Conservation (phyloP, 768 basidiomycete genomes). For the Cystobasidium tubakii region DNA sequence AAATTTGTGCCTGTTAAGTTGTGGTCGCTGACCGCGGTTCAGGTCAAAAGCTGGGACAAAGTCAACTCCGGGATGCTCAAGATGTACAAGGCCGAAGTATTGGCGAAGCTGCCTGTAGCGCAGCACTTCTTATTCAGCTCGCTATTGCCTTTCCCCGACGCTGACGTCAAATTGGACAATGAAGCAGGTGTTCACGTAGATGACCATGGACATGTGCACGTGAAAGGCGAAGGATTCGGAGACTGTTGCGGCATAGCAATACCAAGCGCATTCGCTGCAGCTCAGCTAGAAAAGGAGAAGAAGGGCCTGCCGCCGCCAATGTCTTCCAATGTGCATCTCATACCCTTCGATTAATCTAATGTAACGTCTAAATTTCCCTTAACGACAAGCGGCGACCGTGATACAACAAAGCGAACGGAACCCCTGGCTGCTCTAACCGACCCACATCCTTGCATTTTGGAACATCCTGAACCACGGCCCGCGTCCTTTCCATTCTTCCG, state of each 20-base stretch:
- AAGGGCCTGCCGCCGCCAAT: slow-evolving; percentile 48
- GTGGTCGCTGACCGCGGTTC: background rate
- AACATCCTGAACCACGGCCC: slow-evolving; percentile 96
- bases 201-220: slow-evolving; percentile 45
- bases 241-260: slow-evolving; percentile 88
- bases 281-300: slow-evolving; percentile 55
- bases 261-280: slow-evolving; percentile 74
- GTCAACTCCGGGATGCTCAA: slow-evolving; percentile 94
- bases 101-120: slow-evolving; percentile 88
- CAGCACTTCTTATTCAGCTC: slow-evolving; percentile 95
- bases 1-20: background rate
- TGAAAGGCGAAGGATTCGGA: slow-evolving; percentile 61
- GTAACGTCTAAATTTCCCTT: background rate
- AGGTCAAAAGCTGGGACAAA: slow-evolving; percentile 71
- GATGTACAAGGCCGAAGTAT: slow-evolving; percentile 93
- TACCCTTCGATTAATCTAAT: slow-evolving; percentile 66
- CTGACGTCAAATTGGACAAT: slow-evolving; percentile 6
- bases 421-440: slow-evolving; percentile 30
- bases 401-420: background rate
- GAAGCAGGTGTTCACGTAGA: slow-evolving; percentile 39
- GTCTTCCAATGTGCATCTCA: slow-evolving; percentile 60
- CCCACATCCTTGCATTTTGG: slow-evolving; percentile 66
- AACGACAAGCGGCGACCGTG: background rate
- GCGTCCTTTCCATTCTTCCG: slow-evolving; percentile 61
- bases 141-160: slow-evolving; percentile 53